Evolutionary conservation across 23 red algal species (phyloP), one percentile per base, ranked within the genome.

Genomic region (Porphyridium purpureum): DNA sequence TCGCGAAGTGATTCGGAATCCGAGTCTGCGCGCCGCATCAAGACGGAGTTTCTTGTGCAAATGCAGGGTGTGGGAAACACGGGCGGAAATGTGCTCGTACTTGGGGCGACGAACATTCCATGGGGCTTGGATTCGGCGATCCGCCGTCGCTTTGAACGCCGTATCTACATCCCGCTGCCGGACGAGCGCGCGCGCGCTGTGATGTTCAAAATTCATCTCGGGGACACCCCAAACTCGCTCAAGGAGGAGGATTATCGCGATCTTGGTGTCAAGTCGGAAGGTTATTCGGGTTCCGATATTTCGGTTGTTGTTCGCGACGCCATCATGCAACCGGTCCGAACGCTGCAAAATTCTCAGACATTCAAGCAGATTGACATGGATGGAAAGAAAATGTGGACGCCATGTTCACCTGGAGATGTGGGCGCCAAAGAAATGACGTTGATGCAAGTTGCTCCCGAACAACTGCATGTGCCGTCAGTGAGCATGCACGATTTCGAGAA

Each of bases 21-120:
- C 33, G 90, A 98, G 38, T 82, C 73, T 27, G 75, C 78, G 24
- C 72, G 90, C 17, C 29, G 90, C 29, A 86, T 98, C 35, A 98
- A 98, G 61, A 98, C 90, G 6, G 90, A 98, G 52, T 98, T 98
- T 46, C 69, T 98, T n/a, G 74, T 98, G 0, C 90, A 98, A 47
- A 98, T 98, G 90, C 79, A 98, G 49, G 90, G 79, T 5, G 84
- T 81, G 50, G 81, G 71, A 9, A 86, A 85, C 26, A 55, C 28
- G 11, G 50, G 63, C 5, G 84, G 70, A 35, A 67, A 67, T 11
- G 72, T 86, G 32, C 55, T 98, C 27, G 52, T 98, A 11, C 57
- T 98, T 33, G 90, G 79, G 29, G 90, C 90, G 21, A 98, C 90
- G 2, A 98, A 98, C 48, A 80, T 98, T 44, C 90, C 90, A 33